A percentile compares a stretch with the other conserved stretches of the same genome.
Evolutionary conservation across 1,139 yeast genomes (phyloP).

Genomic region (Diutina mesorugosa): DNA sequence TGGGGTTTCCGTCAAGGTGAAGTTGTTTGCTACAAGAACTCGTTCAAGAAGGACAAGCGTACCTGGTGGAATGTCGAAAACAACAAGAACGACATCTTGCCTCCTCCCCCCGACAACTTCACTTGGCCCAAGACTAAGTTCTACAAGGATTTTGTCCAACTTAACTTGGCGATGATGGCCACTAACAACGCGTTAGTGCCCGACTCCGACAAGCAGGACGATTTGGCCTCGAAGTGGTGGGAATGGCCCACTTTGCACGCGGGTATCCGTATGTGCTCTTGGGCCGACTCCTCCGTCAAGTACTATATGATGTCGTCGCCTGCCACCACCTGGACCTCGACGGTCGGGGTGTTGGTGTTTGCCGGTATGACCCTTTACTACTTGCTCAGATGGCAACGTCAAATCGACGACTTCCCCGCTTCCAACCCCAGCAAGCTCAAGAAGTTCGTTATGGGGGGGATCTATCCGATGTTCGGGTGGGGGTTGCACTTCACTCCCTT

Average conservation of each 20-base stretch:
- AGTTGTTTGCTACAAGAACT: constrained; percentile 69
- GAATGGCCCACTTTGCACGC: constrained; percentile 94
- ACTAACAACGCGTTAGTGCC: constrained; percentile 94
- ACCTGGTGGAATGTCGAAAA: constrained; percentile 98
- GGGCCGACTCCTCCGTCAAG: constrained; percentile 73
- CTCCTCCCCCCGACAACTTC: constrained; percentile 61
- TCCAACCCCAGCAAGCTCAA: constrained; percentile 17
- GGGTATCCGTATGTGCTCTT: constrained; percentile 92
- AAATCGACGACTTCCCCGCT: constrained; percentile 51
- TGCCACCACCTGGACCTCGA: constrained; percentile 74
- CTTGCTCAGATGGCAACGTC: constrained; percentile 90
- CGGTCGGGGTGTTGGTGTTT: constrained; percentile 49
- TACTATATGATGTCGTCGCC: constrained; percentile 91
- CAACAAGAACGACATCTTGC: constrained; percentile 65
- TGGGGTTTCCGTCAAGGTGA: constrained; percentile 99
- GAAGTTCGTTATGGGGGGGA: constrained; percentile 58
- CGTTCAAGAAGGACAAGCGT: constrained; percentile 76
- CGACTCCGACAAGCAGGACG: constrained; percentile 83
- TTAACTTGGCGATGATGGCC: constrained; percentile 98
- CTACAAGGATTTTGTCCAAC: constrained; percentile 78
- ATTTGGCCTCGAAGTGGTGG: constrained; percentile 88
- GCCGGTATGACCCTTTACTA: constrained; percentile 42
- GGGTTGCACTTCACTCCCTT: constrained; percentile 85
- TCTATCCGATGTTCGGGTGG: constrained; percentile 93
- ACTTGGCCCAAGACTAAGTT: constrained; percentile 74